Evolutionary conservation across 225 moss, liverwort and hornwort species (phyloP), one percentile per base, ranked within the genome.

Genomic region (Asterella californica): DNA sequence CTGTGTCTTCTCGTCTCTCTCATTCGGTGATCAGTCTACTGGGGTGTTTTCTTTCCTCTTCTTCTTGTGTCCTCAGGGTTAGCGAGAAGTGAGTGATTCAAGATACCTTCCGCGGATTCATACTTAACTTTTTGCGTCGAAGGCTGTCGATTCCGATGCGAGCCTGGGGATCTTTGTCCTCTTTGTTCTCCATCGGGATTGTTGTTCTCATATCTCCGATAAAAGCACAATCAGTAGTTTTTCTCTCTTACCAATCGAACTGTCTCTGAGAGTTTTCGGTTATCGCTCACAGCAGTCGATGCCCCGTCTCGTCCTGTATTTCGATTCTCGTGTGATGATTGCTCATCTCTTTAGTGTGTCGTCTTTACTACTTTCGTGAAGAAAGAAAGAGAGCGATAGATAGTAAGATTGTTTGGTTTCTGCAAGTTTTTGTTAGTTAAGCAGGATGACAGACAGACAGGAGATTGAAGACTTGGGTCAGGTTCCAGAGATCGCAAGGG

Each of bases 401-500:
- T 32, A 36, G 18, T 1, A 36, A 34, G 71, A 25, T 72, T 72
- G 75, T 36, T 60, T 22, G 7, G 9, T 34, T 57, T 37, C 36
- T 57, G 33, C 36, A 34, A 34, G 57, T 57, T 53, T 29, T 76
- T 19, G 47, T 50, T 47, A 45, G 64, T 42, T 65, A 46, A 32
- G 63, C 45, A 79, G 25, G 25, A 79, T 54, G 68, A 53, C 52
- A 12, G 79, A 79, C 57, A 79, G 14, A 53, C 22, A n/a, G 45
- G 78, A 78, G 48, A 70, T 79, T 50, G 36, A 52, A n/a, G 79
- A 70, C 25, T 30, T 78, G 60, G 64, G 42, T 47, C 49, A 62
- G 21, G 82, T 77, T 77, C 57, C 64, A 82, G 92, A 92, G 76
- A 85, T 82, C n/a, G 79, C 85, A 47, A 91, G 84, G 86, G 93